Conservation (phyloP, 2,329 filamentous ascomycete genomes). For the Pseudogymnoascus pannorum region DNA sequence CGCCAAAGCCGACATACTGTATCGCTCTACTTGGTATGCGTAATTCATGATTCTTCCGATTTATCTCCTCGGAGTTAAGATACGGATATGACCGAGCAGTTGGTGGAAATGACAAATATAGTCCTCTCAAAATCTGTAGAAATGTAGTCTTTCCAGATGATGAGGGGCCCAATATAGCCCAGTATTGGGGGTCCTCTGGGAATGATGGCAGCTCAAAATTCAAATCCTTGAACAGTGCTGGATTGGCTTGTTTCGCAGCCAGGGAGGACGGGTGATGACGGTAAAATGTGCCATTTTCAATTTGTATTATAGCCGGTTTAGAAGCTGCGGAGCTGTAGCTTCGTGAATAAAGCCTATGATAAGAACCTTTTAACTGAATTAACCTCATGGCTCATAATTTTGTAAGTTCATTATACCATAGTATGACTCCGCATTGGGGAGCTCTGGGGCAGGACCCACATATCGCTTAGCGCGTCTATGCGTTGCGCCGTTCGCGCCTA, state of each 20-base stretch:
- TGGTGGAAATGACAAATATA: slow-evolving; percentile 68
- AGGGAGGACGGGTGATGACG: slow-evolving; percentile 58
- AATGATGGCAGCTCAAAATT: slow-evolving; percentile 61
- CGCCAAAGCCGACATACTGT: slow-evolving; percentile 85
- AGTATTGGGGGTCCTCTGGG: slow-evolving; percentile 49
- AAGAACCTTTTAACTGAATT: neutral
- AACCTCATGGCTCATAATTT: slow-evolving; percentile 8
- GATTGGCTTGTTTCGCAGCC: slow-evolving; percentile 44
- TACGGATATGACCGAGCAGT: slow-evolving; percentile 71
- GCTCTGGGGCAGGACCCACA: slow-evolving; percentile 4
- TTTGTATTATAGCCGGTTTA: slow-evolving; percentile 57
- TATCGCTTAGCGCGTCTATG: slow-evolving; percentile 13
- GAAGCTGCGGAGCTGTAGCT: neutral
- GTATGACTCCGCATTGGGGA: slow-evolving; percentile 20
- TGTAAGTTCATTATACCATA: neutral
- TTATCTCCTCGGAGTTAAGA: slow-evolving; percentile 52
- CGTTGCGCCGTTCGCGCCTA: slow-evolving; percentile 10
- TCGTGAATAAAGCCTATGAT: neutral
- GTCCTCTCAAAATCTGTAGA: slow-evolving; percentile 68
- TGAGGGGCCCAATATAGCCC: slow-evolving; percentile 78
- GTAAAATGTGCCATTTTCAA: slow-evolving; percentile 78
- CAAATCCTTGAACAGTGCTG: slow-evolving; percentile 64
- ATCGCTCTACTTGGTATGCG: slow-evolving; percentile 61
- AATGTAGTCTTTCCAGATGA: slow-evolving; percentile 75
- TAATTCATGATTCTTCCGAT: slow-evolving; percentile 39